Conservation (phyloP, 192 early-diverging fungal species). For the Lobosporangium transversale region DNA sequence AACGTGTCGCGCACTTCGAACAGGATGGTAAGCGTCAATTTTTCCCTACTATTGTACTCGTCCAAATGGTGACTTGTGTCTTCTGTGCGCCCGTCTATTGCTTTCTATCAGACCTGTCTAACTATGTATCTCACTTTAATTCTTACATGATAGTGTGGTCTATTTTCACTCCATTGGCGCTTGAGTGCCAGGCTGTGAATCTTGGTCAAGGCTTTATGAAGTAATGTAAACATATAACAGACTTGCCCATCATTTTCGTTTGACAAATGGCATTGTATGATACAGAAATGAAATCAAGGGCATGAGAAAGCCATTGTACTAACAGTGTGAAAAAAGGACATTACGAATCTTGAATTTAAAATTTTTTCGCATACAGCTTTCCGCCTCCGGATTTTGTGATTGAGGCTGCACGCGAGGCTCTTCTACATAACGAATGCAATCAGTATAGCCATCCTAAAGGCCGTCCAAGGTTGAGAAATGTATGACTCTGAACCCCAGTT, state of each 20-base stretch:
- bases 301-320: too few relatives aligned
- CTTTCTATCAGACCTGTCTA: too few relatives aligned
- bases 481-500: too few relatives aligned
- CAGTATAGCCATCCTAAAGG: slow-evolving; percentile 89
- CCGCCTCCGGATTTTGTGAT: slow-evolving; percentile 87
- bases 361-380: slow-evolving; percentile 65
- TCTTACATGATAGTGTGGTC: slow-evolving; percentile 89
- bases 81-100: too few relatives aligned
- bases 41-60: neutral
- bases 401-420: slow-evolving; percentile 77
- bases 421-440: slow-evolving; percentile 71
- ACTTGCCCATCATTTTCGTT: slow-evolving; percentile 8
- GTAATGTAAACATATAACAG: too few relatives aligned
- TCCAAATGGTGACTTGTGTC: neutral
- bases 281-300: too few relatives aligned
- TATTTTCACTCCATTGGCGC: slow-evolving; percentile 87
- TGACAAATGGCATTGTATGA: too few relatives aligned
- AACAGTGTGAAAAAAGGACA: too few relatives aligned
- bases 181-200: slow-evolving; percentile 88
- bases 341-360: neutral
- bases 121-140: too few relatives aligned
- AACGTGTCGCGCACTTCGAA: slow-evolving; percentile 63
- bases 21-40: slow-evolving; percentile 59
- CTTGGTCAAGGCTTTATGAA: slow-evolving; percentile 91
- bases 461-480: slow-evolving; percentile 65